Evolutionary conservation across 2,329 filamentous ascomycete genomes (phyloP), one percentile per base, ranked within the genome.

Genomic region (Fusarium zealandicum): DNA sequence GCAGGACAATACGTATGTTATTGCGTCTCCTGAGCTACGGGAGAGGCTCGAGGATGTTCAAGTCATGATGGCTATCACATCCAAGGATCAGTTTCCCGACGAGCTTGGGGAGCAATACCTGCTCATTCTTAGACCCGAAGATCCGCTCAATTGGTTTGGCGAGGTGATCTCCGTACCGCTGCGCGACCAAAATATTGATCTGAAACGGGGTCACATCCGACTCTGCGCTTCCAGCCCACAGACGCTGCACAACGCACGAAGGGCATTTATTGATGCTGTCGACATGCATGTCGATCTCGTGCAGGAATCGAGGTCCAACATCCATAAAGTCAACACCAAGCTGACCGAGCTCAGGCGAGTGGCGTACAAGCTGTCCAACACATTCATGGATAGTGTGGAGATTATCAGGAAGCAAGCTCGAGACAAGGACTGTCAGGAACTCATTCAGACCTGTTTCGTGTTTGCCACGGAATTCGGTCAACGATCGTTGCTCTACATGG

Each of bases 381-480:
- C 92, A 6, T 98, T 99, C 75, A 97, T 99, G 92, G 93, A 98
- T 73, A 97, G 92, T 70, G 95, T 99, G 37, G 92, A 96, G 71
- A 92, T 91, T 59, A 95, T 99, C 61, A 85, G 92, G 60, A 87
- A 87, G 64, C 93, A 99, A 73, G 92, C 92, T 1, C 82, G 84
- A 51, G 90, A 89, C 8, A 84, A 93, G 61, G 89, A 95, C 62
- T 96, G 93, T 71, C 92, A 96, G 67, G 95, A 99, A 69, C 84
- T 99, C 25, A 95, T 99, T 60, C 95, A 99, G 73, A 96, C 92
- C 5, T 99, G 93, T 75, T 99, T 98, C 73, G 90, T 96, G 33
- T 99, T 98, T 69, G 95, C 95, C n/a, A 98, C 95, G 0, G 95
- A 99, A 72, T 99, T 99, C 64, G 95, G 95, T 37, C 93, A 97